These are phyloP conservation scores for Arabidopsis hybrid DNA, from an alignment of 441 rosid genomes.

Conservation along the genomic window DNA sequence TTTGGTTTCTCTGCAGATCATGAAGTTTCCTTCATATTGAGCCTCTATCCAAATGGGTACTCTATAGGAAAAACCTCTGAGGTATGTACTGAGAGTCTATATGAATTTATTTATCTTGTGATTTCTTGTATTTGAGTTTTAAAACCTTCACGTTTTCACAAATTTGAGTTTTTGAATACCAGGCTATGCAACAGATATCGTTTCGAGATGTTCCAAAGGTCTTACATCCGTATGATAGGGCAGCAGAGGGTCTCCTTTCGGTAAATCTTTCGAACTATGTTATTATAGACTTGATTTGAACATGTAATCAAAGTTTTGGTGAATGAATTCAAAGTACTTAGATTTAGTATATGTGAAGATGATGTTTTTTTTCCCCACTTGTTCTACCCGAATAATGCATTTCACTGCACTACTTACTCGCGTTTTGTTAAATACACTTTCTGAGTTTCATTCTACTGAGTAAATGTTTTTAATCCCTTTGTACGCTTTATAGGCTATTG, in stretches of 20 bases:
- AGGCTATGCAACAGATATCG: conserved; percentile 50
- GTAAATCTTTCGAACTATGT: conserved; percentile 48
- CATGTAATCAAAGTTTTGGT: conserved; percentile 2
- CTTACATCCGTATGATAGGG: conserved; percentile 83
- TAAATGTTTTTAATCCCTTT: conserved; percentile 1
- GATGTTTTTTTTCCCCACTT: background rate
- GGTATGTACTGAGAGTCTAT: conserved; percentile 51
- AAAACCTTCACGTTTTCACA: conserved; percentile 2
- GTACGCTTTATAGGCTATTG: conserved; percentile 71
- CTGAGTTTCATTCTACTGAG: conserved; percentile 16
- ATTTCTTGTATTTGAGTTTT: conserved; percentile 33
- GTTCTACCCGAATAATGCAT: background rate
- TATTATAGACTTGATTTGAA: background rate
- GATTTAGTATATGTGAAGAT: conserved; percentile 9
- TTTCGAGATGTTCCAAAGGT: conserved; percentile 69
- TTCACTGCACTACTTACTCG: background rate
- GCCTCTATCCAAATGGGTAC: conserved; percentile 84
- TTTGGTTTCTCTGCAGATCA: conserved; percentile 56
- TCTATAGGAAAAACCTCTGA: conserved; percentile 74
- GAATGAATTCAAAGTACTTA: conserved; percentile 4
- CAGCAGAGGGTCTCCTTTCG: conserved; percentile 83
- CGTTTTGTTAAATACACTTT: conserved; percentile 7
- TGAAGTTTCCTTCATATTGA: conserved; percentile 80
- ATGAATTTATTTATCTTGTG: background rate
- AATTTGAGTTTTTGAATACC: conserved; percentile 53